Conservation (phyloP, 2,329 filamentous ascomycete species). For the Zalaria sp. region DNA sequence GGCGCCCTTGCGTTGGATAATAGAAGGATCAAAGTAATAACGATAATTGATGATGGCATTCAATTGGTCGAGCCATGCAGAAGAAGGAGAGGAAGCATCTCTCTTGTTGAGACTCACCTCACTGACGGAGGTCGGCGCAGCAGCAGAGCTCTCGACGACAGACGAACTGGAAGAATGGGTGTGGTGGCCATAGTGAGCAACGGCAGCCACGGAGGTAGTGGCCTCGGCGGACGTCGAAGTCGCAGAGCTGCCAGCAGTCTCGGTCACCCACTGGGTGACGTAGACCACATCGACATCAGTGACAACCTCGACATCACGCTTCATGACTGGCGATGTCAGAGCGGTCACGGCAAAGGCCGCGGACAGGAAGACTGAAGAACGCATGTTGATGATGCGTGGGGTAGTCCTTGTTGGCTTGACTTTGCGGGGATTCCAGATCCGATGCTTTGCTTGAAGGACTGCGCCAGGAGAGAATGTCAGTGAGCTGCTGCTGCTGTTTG, state of each 20-base stretch:
- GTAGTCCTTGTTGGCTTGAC: constrained; percentile 9
- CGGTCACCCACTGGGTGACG: constrained; percentile 20
- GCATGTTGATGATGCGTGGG: constrained; percentile 17
- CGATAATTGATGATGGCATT: no score
- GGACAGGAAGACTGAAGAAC: constrained; percentile 17
- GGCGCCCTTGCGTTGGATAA: neutral
- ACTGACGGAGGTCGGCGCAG: constrained; percentile 1
- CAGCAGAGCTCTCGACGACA: neutral
- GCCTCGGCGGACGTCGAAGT: constrained; percentile 1
- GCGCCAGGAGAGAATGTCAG: constrained; percentile 6
- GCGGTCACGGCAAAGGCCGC: constrained; percentile 22
- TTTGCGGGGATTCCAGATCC: constrained; percentile 11
- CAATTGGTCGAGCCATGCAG: no score
- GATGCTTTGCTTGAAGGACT: constrained; percentile 4
- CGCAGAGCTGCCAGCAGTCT: constrained; percentile 13
- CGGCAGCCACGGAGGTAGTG: constrained; percentile 2
- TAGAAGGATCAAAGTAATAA: no score
- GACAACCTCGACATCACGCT: constrained; percentile 13
- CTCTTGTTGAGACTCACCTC: neutral
- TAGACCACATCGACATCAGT: constrained; percentile 15
- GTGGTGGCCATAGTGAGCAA: constrained; percentile 3
- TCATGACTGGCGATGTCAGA: constrained; percentile 18
- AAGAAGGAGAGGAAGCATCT: neutral
- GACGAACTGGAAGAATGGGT: neutral
- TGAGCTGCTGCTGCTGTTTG: constrained; percentile 7